Base-by-base conservation (phyloP, 768 basidiomycete genomes). In the Tylopilus rubrobrunneus region DNA sequence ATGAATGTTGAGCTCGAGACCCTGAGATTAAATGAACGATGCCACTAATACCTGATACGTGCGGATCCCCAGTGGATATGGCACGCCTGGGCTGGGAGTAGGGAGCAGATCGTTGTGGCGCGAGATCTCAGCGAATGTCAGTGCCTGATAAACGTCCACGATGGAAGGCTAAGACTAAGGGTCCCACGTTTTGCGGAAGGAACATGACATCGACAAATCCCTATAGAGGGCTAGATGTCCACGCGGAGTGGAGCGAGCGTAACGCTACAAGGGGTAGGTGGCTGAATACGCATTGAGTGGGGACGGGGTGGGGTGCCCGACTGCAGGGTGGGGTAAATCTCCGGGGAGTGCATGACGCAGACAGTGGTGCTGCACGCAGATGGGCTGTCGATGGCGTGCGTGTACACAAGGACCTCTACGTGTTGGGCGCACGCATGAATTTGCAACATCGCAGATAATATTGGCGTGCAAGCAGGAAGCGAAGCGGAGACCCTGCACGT, bases 51-150 rank as follows among this genome's bases (percentile, higher is more conserved):
- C 40, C 49, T 46, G 45, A 63, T 31, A 31, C 8, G 52, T 40
- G 43, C 33, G 44, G 52, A 44, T 53, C 50, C 36, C 51, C 39
- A 41, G 37, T 57, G 34, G 40, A 36, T 14, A 36, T 34, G 45
- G 28, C 14, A 12, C 4, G 23, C 10, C 34, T 17, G 39, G 37
- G 29, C 40, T 25, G 51, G 42, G 41, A 52, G 15, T 41, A 25
- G 19, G 7, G 23, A 44, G 33, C 28, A 31, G 51, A 61, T 66
- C 54, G 49, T 34, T 40, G 37, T 55, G 55, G 41, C 56, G 58
- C 64, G 45, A 59, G 58, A 64, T 67, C 60, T 59, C 64, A 67
- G 61, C 64, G 62, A 63, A 43, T 42, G 31, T 17, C 42, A 49
- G 55, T 59, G 11, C 57, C 57, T 56, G 65, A 52, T 19, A 31